Base-by-base conservation (phyloP, 2,329 filamentous ascomycete species). In the Clonostachys sp. region DNA sequence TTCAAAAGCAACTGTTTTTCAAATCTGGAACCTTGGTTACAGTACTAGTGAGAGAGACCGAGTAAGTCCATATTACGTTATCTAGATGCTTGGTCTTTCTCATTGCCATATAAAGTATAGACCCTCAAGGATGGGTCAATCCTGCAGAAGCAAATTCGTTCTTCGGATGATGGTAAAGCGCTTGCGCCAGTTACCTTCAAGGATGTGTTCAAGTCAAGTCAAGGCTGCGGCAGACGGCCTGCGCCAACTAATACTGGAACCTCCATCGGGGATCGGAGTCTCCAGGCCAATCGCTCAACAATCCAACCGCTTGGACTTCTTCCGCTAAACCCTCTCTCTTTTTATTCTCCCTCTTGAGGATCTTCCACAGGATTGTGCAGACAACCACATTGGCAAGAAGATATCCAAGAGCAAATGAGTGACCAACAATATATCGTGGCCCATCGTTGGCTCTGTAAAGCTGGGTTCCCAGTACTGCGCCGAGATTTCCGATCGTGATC, bases 191-290 rank as follows among this genome's bases (percentile, higher is more conserved):
- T 30, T 30, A 5, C 24, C 24, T 4, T 30, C 24, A 30, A 30
- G 9, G 8, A 30, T 30, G 24, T 30, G 3, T 10, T 30, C 5
- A 30, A 30, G 24, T 30, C 3, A 30, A 30, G 24, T 9, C 20
- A 20, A 20, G 5, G 20, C 8, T 30, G 10, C 24, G 24, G 24
- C 9, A 30, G 24, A 30, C 24, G 24, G 24, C 24, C 9, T 30
- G 8, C 24, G 8, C 8, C 24, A 30, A 30, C 24, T 30, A 83
- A 53, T 74, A 79, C 61, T 82, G 75, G 48, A 85, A 87, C n/a
- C 84, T 67, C 81, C 83, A 88, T 51, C 83, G 70, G 0, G 76
- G 69, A 61, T 88, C 83, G 6, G 73, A 72, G 59, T 87, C 85
- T 2, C 83, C 84, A 44, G 67, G 61, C 70, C 81, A 85, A 36